Percentiles rank a stretch among this genome's conserved stretches.
phyloP scores from a whole-genome alignment of 257 asterid species.

The Solanum peruvianum region DNA sequence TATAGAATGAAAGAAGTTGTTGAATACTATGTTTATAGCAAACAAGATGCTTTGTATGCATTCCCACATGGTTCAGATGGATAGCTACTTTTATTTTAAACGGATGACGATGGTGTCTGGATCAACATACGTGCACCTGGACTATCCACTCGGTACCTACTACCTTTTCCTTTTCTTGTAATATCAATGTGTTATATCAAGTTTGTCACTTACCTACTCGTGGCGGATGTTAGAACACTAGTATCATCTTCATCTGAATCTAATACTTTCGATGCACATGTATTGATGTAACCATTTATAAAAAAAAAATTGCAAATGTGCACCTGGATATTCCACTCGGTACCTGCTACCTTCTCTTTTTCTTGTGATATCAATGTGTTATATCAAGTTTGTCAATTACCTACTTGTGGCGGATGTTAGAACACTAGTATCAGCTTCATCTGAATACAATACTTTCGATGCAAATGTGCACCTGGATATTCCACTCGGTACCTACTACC shows the following conservation, averaged over 20 bases:
- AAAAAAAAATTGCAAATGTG: too few species aligned
- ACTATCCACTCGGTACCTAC: background rate
- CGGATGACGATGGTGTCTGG: background rate
- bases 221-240: too few species aligned
- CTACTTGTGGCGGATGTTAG: too few species aligned
- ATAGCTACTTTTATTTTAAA: background rate
- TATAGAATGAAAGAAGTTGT: slow-evolving; percentile 8
- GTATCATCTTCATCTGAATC: background rate
- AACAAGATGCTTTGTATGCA: slow-evolving; percentile 5
- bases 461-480: too few species aligned
- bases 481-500: too few species aligned
- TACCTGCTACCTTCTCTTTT: background rate
- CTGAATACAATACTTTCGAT: background rate
- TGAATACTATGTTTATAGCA: slow-evolving; percentile 13
- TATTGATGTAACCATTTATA: background rate
- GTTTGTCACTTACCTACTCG: too few species aligned
- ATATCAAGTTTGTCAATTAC: background rate
- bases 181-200: background rate
- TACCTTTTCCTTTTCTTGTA: background rate
- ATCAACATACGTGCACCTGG: background rate
- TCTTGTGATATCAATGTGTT: background rate
- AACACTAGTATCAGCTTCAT: background rate
- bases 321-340: background rate
- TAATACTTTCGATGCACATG: background rate
- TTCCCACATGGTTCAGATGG: slow-evolving; percentile 4